These are phyloP conservation scores for Ophiostoma sp. DNA, from an alignment of 2,329 filamentous ascomycete species.

Conservation along the genomic window DNA sequence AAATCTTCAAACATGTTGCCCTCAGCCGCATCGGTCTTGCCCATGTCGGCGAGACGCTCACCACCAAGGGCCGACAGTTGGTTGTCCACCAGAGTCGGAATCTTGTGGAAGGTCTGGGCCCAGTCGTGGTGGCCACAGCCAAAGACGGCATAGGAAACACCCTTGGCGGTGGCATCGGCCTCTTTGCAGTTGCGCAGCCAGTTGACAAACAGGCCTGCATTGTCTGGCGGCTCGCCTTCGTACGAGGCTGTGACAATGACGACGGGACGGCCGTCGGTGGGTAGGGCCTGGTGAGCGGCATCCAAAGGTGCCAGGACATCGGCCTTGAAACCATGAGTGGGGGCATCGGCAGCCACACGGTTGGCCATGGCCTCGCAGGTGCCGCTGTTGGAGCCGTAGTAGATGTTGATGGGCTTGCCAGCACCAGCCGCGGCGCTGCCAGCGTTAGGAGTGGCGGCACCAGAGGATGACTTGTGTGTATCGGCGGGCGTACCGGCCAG, in stretches of 20 bases:
- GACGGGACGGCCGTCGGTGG: conserved; percentile 39
- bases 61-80: conserved; percentile 52
- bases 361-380: conserved; percentile 70
- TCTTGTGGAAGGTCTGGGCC: conserved; percentile 63
- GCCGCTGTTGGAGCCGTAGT: conserved; percentile 72
- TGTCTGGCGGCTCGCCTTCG: conserved; percentile 72
- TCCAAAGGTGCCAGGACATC: conserved; percentile 59
- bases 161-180: neutral
- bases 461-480: neutral
- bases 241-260: conserved; percentile 69
- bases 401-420: conserved; percentile 52
- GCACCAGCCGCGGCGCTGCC: conserved; percentile 34
- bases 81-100: conserved; percentile 64
- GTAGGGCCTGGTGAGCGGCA: conserved; percentile 8
- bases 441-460: neutral
- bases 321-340: conserved; percentile 58
- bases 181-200: conserved; percentile 20
- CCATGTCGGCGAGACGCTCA: conserved; percentile 49
- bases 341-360: conserved; percentile 59
- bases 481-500: conserved; percentile 14
- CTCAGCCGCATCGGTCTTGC: conserved; percentile 59
- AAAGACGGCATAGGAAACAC: conserved; percentile 61
- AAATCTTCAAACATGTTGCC: conserved; percentile 68
- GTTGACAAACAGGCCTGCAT: conserved; percentile 53
- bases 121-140: conserved; percentile 59